Conservation (phyloP, 2,329 filamentous ascomycete species). For the Claviceps arundinis region DNA sequence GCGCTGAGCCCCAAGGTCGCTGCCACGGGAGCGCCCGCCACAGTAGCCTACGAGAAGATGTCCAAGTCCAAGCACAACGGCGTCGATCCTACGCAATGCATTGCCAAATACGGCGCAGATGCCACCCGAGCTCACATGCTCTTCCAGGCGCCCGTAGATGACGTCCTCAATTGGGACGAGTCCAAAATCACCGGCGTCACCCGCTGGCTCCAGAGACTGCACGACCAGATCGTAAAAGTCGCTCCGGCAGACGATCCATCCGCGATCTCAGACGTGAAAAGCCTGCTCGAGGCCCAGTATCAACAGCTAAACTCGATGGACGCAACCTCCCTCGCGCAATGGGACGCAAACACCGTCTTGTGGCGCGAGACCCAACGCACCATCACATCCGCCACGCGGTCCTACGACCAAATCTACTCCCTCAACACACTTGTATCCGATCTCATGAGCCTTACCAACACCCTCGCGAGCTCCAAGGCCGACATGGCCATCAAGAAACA, state of each 20-base stretch:
- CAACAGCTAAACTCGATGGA: constrained; percentile 18
- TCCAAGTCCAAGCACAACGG: constrained; percentile 91
- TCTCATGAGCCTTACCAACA: constrained; percentile 69
- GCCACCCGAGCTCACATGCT: constrained; percentile 76
- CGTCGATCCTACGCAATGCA: constrained; percentile 64
- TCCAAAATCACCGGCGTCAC: constrained; percentile 68
- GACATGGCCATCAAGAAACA: constrained; percentile 32
- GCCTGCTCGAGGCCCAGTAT: constrained; percentile 24
- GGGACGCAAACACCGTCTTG: constrained; percentile 36
- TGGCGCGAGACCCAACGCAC: constrained; percentile 56
- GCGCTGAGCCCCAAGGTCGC: constrained; percentile 46
- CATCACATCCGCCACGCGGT: constrained; percentile 51
- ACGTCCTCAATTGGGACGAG: constrained; percentile 81
- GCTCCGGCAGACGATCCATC: constrained; percentile 7
- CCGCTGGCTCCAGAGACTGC: constrained; percentile 61
- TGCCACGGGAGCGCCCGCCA: constrained; percentile 43
- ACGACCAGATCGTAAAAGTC: constrained; percentile 36
- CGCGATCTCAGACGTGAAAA: constrained; percentile 12
- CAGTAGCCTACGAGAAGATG: constrained; percentile 76
- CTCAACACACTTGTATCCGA: constrained; percentile 78
- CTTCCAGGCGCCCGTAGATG: constrained; percentile 74
- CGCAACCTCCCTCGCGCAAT: constrained; percentile 21
- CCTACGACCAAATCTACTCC: constrained; percentile 58
- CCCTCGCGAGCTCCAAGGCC: constrained; percentile 34
- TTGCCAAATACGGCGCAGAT: constrained; percentile 66